phyloP scores from a whole-genome alignment of 2,329 filamentous ascomycete species.

The Aspergillus sp. region DNA sequence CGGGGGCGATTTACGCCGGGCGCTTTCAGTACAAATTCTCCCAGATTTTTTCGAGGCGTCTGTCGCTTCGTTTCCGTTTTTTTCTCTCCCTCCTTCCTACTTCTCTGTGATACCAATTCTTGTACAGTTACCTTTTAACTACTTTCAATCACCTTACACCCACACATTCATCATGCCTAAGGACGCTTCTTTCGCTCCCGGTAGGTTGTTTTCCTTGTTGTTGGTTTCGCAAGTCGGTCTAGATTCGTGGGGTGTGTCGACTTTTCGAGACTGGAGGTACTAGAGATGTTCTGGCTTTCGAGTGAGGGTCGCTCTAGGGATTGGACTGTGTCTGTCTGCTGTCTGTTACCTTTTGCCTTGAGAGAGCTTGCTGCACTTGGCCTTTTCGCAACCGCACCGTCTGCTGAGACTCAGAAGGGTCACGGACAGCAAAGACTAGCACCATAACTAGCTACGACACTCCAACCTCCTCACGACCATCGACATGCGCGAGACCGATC shows the following conservation, averaged over 20 bases:
- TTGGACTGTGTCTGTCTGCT: too few relatives aligned
- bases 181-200: conserved; percentile 19
- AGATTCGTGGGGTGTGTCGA: too few relatives aligned
- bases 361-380: too few relatives aligned
- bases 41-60: conserved; percentile 19
- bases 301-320: too few relatives aligned
- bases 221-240: not conserved
- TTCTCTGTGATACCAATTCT: conserved; percentile 21
- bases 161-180: conserved; percentile 17
- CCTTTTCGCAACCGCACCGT: too few relatives aligned
- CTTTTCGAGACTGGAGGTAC: too few relatives aligned
- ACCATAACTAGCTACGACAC: conserved; percentile 22
- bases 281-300: too few relatives aligned
- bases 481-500: conserved; percentile 18
- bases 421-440: not conserved
- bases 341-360: too few relatives aligned
- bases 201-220: conserved; percentile 11
- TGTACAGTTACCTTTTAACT: conserved; percentile 15
- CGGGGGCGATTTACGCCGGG: conserved; percentile 19
- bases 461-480: conserved; percentile 16
- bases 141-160: conserved; percentile 7
- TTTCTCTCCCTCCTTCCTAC: conserved; percentile 12
- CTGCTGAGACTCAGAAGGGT: not conserved
- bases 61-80: too few relatives aligned
- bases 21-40: conserved; percentile 27